Evolutionary conservation across 2,329 filamentous ascomycete genomes (phyloP).

Genomic region (Colletotrichum karsti): DNA sequence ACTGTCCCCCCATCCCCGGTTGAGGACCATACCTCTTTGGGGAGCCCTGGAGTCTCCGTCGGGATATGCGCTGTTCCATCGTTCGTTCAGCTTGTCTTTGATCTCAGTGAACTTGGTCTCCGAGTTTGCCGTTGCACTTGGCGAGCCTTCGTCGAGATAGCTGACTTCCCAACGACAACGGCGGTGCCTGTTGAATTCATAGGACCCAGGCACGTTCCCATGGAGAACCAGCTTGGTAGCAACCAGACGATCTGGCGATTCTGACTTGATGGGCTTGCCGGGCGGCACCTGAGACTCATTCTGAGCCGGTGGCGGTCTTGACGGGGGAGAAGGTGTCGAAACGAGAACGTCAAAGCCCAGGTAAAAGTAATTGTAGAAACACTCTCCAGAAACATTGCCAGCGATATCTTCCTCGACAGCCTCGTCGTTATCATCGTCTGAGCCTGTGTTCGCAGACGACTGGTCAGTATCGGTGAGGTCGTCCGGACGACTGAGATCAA

Average conservation of each 20-base stretch:
- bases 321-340: constrained; percentile 76
- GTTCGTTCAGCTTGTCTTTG: constrained; percentile 71
- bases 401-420: constrained; percentile 64
- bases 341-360: constrained; percentile 93
- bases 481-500: constrained; percentile 56
- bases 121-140: constrained; percentile 66
- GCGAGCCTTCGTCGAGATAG: constrained; percentile 58
- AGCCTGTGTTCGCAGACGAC: constrained; percentile 76
- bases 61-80: constrained; percentile 75
- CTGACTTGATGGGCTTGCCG: constrained; percentile 46
- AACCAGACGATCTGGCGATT: constrained; percentile 72
- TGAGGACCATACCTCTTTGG: constrained; percentile 84
- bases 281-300: constrained; percentile 31
- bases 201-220: constrained; percentile 93
- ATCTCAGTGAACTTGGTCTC: constrained; percentile 83
- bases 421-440: constrained; percentile 71
- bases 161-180: constrained; percentile 86
- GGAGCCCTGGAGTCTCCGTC: constrained; percentile 59
- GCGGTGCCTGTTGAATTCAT: constrained; percentile 94
- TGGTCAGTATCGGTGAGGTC: constrained; percentile 77
- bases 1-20: constrained; percentile 90
- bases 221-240: constrained; percentile 94
- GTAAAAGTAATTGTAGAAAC: constrained; percentile 97
- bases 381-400: constrained; percentile 71
- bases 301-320: constrained; percentile 66